Evolutionary conservation across 129 eudicot species (phyloP).

Genomic region (Scalesia atractyloides): DNA sequence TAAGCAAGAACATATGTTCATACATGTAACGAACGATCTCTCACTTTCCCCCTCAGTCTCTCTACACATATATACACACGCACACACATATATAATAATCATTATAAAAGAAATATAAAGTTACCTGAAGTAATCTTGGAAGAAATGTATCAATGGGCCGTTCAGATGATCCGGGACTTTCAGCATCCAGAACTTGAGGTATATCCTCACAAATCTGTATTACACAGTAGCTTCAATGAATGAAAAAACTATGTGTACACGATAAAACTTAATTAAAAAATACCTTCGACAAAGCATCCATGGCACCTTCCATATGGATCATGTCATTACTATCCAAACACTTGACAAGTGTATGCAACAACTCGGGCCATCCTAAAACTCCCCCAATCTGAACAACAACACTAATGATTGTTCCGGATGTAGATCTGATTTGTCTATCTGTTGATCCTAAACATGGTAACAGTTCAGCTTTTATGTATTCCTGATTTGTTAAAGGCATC

Average conservation of each 20-base stretch:
- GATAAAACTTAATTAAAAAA: background rate
- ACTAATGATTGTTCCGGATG: constrained; percentile 91
- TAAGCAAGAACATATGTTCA: background rate
- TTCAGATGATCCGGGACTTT: constrained; percentile 85
- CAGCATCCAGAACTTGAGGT: constrained; percentile 88
- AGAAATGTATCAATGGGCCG: constrained; percentile 85
- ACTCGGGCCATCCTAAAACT: constrained; percentile 82
- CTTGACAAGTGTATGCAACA: constrained; percentile 75
- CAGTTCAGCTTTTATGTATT: constrained; percentile 75
- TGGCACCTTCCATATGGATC: constrained; percentile 94
- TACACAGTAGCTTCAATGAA: constrained; percentile 18
- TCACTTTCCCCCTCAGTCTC: background rate
- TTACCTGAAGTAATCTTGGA: constrained; percentile 79
- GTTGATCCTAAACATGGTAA: constrained; percentile 84
- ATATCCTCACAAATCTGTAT: constrained; percentile 92
- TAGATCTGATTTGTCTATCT: constrained; percentile 83
- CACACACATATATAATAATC: background rate
- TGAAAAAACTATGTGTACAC: background rate
- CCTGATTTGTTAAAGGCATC: constrained; percentile 80
- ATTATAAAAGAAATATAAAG: constrained; percentile 9
- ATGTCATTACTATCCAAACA: constrained; percentile 82
- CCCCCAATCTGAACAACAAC: constrained; percentile 86
- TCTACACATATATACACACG: background rate
- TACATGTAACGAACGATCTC: background rate
- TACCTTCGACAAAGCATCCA: constrained; percentile 99